phyloP scores from a whole-genome alignment of 306 rosid species.

The Pterocarpus macrocarpus region DNA sequence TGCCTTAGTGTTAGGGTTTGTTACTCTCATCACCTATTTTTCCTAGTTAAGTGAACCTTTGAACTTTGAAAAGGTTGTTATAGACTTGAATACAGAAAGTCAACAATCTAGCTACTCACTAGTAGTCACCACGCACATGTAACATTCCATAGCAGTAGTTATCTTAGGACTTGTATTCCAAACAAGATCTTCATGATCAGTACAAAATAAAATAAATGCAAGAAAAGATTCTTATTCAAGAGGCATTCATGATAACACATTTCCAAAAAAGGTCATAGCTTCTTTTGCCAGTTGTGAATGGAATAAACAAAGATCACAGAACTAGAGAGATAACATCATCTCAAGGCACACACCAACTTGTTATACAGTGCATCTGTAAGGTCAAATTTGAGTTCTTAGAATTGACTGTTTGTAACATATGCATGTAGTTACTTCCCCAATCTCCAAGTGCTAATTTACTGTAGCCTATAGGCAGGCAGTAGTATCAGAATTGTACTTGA shows the following conservation, averaged over 20 bases:
- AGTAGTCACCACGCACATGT: not conserved
- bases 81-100: no score
- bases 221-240: not conserved
- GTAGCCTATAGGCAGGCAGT: not conserved
- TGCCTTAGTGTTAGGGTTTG: no score
- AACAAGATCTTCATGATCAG: not conserved
- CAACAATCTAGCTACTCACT: no score
- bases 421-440: conserved; percentile 16
- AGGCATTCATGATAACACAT: not conserved
- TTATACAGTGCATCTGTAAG: conserved; percentile 3
- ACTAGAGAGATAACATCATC: not conserved
- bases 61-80: no score
- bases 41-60: no score
- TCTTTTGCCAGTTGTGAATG: not conserved
- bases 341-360: not conserved
- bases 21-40: no score
- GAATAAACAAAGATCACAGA: not conserved
- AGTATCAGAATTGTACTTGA: not conserved
- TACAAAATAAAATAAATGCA: not conserved
- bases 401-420: not conserved
- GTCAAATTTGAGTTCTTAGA: not conserved
- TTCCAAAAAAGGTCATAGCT: not conserved
- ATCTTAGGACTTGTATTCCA: not conserved
- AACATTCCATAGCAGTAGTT: not conserved
- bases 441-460: not conserved